phyloP scores from a whole-genome alignment of 495 filamentous ascomycete species.

The Daldinia vernicosa region DNA sequence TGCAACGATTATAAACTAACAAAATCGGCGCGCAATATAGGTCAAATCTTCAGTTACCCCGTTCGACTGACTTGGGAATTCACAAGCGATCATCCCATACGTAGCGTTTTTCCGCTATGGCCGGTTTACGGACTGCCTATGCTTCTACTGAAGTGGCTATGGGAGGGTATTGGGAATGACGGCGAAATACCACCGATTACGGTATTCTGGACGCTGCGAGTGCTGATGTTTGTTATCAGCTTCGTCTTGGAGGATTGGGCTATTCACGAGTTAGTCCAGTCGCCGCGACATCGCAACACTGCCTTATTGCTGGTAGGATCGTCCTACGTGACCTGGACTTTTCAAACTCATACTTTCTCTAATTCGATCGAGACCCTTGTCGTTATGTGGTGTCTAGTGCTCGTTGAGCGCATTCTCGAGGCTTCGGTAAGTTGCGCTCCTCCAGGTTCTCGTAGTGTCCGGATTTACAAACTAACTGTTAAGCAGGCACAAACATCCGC shows the following conservation, averaged over 20 bases:
- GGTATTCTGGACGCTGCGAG: constrained; percentile 87
- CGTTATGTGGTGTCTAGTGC: constrained; percentile 88
- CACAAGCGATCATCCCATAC: constrained; percentile 81
- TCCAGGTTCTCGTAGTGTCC: not conserved
- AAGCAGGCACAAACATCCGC: constrained; percentile 71
- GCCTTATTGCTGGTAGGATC: constrained; percentile 87
- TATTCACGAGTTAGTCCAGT: constrained; percentile 85
- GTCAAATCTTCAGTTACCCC: constrained; percentile 87
- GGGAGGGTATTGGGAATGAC: constrained; percentile 67
- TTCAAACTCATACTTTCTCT: constrained; percentile 98
- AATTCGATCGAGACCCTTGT: constrained; percentile 94
- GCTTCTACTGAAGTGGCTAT: constrained; percentile 88
- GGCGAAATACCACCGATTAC: constrained; percentile 71
- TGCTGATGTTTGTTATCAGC: constrained; percentile 90
- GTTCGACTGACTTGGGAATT: constrained; percentile 94
- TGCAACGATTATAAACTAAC: constrained; percentile 22
- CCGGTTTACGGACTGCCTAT: constrained; percentile 91
- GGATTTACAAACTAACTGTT: constrained; percentile 11
- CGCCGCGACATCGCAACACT: constrained; percentile 72
- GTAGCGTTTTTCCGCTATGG: constrained; percentile 97
- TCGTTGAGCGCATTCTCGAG: constrained; percentile 83
- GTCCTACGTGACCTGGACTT: constrained; percentile 98
- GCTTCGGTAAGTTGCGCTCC: constrained; percentile 67
- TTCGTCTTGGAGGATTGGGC: constrained; percentile 99
- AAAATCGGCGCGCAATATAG: constrained; percentile 55